Evolutionary conservation across 2,329 filamentous ascomycete species (phyloP).

Genomic region (Colletotrichum eremochloae): DNA sequence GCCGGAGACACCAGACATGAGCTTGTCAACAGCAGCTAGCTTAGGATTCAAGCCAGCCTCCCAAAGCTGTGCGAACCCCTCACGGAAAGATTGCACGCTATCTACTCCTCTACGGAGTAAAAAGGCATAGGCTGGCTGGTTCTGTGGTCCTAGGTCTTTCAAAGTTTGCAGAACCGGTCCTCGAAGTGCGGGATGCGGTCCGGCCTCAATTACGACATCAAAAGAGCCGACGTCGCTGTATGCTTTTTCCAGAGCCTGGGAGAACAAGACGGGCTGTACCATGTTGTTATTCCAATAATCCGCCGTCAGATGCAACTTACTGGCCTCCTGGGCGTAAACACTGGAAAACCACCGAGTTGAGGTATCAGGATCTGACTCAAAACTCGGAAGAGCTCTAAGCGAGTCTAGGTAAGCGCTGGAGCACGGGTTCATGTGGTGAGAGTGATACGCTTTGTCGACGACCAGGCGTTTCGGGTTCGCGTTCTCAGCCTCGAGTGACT

Average conservation of each 20-base stretch:
- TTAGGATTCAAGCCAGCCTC: background rate
- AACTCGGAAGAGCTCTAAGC: background rate
- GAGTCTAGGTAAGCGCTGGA: background rate
- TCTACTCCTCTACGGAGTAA: slow-evolving; percentile 42
- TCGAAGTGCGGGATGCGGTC: background rate
- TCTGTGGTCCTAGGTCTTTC: background rate
- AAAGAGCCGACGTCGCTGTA: background rate
- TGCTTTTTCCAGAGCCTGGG: background rate
- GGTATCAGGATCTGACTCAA: background rate
- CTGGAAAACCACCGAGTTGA: background rate
- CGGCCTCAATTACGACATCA: background rate
- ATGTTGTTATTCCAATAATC: background rate
- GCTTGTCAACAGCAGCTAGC: background rate
- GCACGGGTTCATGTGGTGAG: slow-evolving; percentile 46
- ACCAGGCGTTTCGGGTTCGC: slow-evolving; percentile 45
- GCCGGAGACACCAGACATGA: background rate
- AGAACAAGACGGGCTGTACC: background rate
- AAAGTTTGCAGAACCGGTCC: background rate
- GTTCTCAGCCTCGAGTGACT: background rate
- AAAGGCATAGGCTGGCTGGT: background rate
- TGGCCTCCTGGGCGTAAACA: background rate
- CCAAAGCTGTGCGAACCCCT: slow-evolving; percentile 40
- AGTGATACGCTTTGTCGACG: slow-evolving; percentile 51
- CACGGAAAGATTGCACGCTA: slow-evolving; percentile 31
- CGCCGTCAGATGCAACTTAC: background rate